Conservation (phyloP, 2,329 filamentous ascomycete species). For the Penicillium sp. region DNA sequence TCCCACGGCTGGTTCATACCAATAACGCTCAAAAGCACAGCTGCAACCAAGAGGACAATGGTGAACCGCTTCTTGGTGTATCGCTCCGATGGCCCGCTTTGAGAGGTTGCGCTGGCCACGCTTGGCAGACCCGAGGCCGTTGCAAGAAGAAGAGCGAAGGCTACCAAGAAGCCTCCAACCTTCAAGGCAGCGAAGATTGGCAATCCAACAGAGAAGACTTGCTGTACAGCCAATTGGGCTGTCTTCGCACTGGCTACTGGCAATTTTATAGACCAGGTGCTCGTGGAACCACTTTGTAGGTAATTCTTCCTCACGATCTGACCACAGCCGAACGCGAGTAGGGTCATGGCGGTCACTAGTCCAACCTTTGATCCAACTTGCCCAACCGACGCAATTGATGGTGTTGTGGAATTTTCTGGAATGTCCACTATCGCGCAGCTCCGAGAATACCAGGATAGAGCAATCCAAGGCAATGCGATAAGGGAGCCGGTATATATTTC, state of each 20-base stretch:
- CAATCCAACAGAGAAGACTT: constrained; percentile 52
- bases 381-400: constrained; percentile 25
- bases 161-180: constrained; percentile 61
- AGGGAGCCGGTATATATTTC: constrained; percentile 59
- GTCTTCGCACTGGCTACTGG: constrained; percentile 28
- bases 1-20: constrained; percentile 42
- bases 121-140: constrained; percentile 53
- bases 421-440: constrained; percentile 31
- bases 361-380: constrained; percentile 33
- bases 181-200: constrained; percentile 64
- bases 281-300: constrained; percentile 13
- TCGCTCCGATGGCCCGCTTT: constrained; percentile 24
- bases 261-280: constrained; percentile 21
- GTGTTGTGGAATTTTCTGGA: constrained; percentile 12
- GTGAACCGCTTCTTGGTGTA: constrained; percentile 39
- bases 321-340: constrained; percentile 41
- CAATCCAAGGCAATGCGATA: constrained; percentile 44
- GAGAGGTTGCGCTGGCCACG: constrained; percentile 25
- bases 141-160: constrained; percentile 57
- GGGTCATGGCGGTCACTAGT: constrained; percentile 39
- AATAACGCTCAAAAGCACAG: constrained; percentile 35
- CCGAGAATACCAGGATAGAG: constrained; percentile 45
- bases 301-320: constrained; percentile 31
- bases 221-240: constrained; percentile 36
- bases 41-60: constrained; percentile 32